Evolutionary conservation across 495 filamentous ascomycete species (phyloP), one percentile per base, ranked within the genome.

Genomic region (Astrocystis sublimbata): DNA sequence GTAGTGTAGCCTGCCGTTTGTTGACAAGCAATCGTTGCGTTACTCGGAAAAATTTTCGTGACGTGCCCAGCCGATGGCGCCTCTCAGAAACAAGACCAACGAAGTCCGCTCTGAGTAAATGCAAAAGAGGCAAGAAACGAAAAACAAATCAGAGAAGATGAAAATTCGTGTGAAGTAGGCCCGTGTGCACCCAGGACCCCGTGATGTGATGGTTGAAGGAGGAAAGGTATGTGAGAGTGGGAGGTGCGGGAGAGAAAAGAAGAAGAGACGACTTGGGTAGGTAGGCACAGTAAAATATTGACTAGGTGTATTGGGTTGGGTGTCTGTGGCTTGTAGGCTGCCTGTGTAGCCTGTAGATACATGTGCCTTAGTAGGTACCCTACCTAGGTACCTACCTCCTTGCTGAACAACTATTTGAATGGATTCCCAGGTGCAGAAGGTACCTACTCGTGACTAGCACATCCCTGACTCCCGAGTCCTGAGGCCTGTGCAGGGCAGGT

Each of bases 11-110:
- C 13, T 17, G 15, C 15, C 36, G 38, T 46, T 42, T 57, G 26
- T 36, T 52, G 56, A 40, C 43, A 23, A 61, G 31, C 49, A 33
- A 65, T 60, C 60, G 51, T 67, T 68, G 56, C 24, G 55, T 64
- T 52, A 45, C n/a, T 21, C 36, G 61, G 58, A 59, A 63, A 66
- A 57, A 49, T 67, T 70, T 69, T 67, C 65, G 56, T 65, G 36
- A 60, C 61, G 70, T 68, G 65, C 68, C 70, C 70, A 65, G 70
- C 67, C 65, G 65, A 67, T 63, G 61, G 57, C 56, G 41, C 65
- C 59, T 69, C 75, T 75, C 74, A 75, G 47, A 71, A 45, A 75
- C 71, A 75, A 75, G 77, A 79, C 78, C 74, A 68, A 62, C 66
- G 9, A 33, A 60, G 68, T 70, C 59, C 65, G 57, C 54, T 67